Conservation (phyloP, 805 yeast genomes). For the Hanseniaspora clermontiae region DNA sequence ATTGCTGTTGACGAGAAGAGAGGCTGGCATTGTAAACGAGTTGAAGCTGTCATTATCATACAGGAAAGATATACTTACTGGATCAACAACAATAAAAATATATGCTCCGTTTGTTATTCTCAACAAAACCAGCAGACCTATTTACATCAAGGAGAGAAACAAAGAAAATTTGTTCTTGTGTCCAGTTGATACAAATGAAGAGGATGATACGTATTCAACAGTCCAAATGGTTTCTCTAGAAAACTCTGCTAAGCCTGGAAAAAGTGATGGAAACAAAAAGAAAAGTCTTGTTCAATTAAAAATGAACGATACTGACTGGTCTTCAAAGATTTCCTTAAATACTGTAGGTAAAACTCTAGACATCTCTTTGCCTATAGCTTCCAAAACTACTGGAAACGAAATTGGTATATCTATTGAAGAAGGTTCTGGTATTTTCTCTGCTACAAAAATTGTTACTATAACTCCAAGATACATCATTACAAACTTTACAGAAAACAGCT, state of each 20-base stretch:
- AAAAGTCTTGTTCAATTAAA: conserved; percentile 54
- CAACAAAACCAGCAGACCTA: conserved; percentile 61
- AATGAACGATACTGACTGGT: conserved; percentile 58
- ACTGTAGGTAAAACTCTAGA: conserved; percentile 77
- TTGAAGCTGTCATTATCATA: conserved; percentile 57
- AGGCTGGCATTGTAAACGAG: conserved; percentile 52
- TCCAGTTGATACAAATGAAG: conserved; percentile 15
- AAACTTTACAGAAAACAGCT: conserved; percentile 44
- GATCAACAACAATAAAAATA: conserved; percentile 50
- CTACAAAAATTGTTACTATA: conserved; percentile 65
- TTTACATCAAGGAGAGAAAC: conserved; percentile 46
- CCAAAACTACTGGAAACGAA: conserved; percentile 49
- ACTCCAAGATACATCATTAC: conserved; percentile 71
- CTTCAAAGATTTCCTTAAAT: conserved; percentile 68
- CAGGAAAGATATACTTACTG: conserved; percentile 35
- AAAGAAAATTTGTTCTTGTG: conserved; percentile 16
- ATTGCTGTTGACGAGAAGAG: conserved; percentile 44
- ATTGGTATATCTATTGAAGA: conserved; percentile 65
- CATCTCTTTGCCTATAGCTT: conserved; percentile 36
- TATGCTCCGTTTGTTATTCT: conserved; percentile 75
- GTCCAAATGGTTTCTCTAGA: conserved; percentile 79
- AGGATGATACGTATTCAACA: conserved; percentile 26
- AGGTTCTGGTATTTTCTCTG: conserved; percentile 71
- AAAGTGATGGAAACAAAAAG: conserved; percentile 39
- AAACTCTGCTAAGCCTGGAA: background rate